A percentile compares a stretch with the other conserved stretches of the same genome.
Conservation (phyloP, 192 early-diverging fungal genomes). For the Phycomyces nitens region DNA sequence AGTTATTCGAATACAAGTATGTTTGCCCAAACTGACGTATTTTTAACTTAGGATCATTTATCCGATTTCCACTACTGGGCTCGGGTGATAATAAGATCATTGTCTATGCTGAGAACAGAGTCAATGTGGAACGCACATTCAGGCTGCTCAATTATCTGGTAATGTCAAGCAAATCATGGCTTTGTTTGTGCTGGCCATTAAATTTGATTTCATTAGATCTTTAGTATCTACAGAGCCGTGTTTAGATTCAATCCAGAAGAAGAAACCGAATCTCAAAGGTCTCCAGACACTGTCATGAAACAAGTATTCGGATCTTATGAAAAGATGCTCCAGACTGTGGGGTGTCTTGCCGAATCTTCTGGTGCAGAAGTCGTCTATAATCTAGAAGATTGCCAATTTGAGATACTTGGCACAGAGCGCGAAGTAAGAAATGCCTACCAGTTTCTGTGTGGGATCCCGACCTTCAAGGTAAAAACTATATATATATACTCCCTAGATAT, state of each 20-base stretch:
- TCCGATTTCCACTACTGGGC: constrained; percentile 60
- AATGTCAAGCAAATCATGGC: constrained; percentile 1
- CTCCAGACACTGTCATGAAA: too few species aligned
- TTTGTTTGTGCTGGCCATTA: too few species aligned
- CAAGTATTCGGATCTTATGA: constrained; percentile 20
- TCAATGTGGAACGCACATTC: constrained; percentile 71
- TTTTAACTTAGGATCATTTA: constrained; percentile 37
- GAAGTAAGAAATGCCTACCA: constrained; percentile 62
- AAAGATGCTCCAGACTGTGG: constrained; percentile 39
- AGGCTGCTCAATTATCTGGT: constrained; percentile 69
- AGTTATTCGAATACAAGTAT: constrained; percentile 11
- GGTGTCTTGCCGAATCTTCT: constrained; percentile 49
- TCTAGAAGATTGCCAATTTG: constrained; percentile 48
- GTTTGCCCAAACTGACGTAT: too few species aligned
- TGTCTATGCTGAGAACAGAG: constrained; percentile 62
- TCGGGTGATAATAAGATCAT: constrained; percentile 45
- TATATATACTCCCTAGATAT: too few species aligned
- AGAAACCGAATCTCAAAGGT: too few species aligned
- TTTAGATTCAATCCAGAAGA: too few species aligned
- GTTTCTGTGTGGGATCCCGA: constrained; percentile 46
- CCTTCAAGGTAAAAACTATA: constrained; percentile 36
- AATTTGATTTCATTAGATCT: constrained; percentile 12
- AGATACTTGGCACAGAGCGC: constrained; percentile 64
- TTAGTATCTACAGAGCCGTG: too few species aligned
- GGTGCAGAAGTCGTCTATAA: constrained; percentile 61